A percentile compares a stretch with the other conserved stretches of the same genome.
These are phyloP conservation scores for Daldinia vernicosa DNA, from an alignment of 495 filamentous ascomycete species.

Conservation along the genomic window DNA sequence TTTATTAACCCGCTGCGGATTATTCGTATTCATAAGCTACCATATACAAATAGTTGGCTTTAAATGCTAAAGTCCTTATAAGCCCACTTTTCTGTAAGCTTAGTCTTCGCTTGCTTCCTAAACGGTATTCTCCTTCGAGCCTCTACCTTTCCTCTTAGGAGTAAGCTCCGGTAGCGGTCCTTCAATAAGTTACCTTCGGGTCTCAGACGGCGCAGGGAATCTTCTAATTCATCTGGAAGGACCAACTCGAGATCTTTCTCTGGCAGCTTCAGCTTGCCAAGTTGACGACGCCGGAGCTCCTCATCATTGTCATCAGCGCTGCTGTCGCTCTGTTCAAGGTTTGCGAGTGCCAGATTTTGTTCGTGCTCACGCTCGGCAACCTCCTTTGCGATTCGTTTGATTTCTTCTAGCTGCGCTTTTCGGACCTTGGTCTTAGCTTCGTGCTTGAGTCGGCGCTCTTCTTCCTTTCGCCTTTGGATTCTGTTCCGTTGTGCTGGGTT, in stretches of 20 bases:
- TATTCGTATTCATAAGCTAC: neutral
- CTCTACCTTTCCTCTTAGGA: constrained; percentile 90
- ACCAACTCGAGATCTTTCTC: constrained; percentile 86
- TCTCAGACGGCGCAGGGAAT: constrained; percentile 86
- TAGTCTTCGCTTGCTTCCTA: constrained; percentile 78
- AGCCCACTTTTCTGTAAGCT: constrained; percentile 92
- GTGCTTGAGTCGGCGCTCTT: constrained; percentile 74
- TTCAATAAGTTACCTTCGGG: constrained; percentile 93
- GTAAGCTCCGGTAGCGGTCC: constrained; percentile 87
- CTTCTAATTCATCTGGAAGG: constrained; percentile 90
- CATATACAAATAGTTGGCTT: constrained; percentile 1
- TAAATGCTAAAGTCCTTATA: constrained; percentile 85
- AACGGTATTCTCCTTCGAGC: constrained; percentile 77
- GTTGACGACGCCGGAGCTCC: constrained; percentile 74
- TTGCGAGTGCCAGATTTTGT: constrained; percentile 48
- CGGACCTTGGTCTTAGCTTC: constrained; percentile 76
- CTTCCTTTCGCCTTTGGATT: constrained; percentile 84
- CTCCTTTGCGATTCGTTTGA: constrained; percentile 71
- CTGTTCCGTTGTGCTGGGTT: constrained; percentile 86
- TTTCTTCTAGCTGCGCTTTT: constrained; percentile 69
- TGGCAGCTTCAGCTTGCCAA: constrained; percentile 81
- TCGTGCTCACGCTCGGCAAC: constrained; percentile 65
- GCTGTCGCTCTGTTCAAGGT: constrained; percentile 53
- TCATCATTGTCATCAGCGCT: constrained; percentile 63
- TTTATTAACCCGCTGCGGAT: neutral